Base-by-base conservation (phyloP, 495 filamentous ascomycete species). In the Hamigera avellanea region DNA sequence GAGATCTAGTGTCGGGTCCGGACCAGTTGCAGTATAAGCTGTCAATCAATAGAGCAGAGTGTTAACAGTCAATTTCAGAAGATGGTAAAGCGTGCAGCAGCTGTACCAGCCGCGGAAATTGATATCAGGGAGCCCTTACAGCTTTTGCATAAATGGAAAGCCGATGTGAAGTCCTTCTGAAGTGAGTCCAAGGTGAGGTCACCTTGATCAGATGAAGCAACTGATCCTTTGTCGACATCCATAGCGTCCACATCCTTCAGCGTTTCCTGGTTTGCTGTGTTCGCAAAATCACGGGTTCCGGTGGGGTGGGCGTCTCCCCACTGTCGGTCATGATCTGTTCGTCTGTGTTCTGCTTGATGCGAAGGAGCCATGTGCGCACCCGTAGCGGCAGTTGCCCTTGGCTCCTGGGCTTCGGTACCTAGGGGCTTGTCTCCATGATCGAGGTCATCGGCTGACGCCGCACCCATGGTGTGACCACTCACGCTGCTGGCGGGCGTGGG, bases 1-100 rank as follows among this genome's bases (percentile, higher is more conserved):
- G 35, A 86, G 67, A 55, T 83, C 75, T 42, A 75, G 54, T 33
- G 69, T 66, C 23, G 71, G 69, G 50, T 80, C 70, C 34, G 80
- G 80, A 46, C 65, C 62, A 45, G 61, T 61, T 32, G 54, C 53
- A 50, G 51, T 49, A 49, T 61, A 52, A 49, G 61, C 65, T 69
- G 51, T 62, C 21, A 37, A 52, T 40, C 46, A 36, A 43, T 26
- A 49, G 47, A 54, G 37, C 36, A 50, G 35, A 48, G 50, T 57
- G 62, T 69, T 66, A 69, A 69, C 54, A 34, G 50, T 47, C 44
- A 41, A 61, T 53, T 46, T 50, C 43, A 49, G 39, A 49, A 45
- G 26, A 38, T 35, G 45, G 43, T 48, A 42, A 42, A 49, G 45
- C 48, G 45, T 44, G 36, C 36, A 31, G 54, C 42, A 40, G 42